Evolutionary conservation across 116 monocot species (phyloP).

Genomic region (Phalaenopsis hybrid): DNA sequence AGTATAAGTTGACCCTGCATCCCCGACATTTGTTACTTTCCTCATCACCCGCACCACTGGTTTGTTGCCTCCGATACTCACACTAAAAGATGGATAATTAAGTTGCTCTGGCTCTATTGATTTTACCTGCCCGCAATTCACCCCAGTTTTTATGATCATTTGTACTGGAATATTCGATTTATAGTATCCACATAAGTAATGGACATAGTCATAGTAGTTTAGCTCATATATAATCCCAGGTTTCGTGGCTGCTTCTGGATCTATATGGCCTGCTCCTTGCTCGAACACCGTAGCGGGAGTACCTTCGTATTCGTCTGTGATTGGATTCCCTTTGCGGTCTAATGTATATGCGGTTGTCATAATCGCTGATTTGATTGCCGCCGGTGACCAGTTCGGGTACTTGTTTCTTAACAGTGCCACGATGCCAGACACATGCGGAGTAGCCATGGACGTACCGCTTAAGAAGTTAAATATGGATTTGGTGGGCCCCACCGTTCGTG

Average conservation of each 20-base stretch:
- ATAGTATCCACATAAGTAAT: slow-evolving; percentile 21
- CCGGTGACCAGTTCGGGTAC: slow-evolving; percentile 24
- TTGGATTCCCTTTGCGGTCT: slow-evolving; percentile 10
- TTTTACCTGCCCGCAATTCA: slow-evolving; percentile 4
- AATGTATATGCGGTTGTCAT: slow-evolving; percentile 22
- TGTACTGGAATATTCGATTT: neutral
- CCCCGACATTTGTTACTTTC: slow-evolving; percentile 24
- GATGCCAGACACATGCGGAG: slow-evolving; percentile 24
- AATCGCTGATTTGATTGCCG: slow-evolving; percentile 26
- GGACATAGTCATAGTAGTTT: slow-evolving; percentile 7
- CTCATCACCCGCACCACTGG: neutral
- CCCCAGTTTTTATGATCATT: neutral
- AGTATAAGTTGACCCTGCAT: neutral
- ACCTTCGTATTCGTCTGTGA: slow-evolving; percentile 8
- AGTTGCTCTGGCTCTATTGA: slow-evolving; percentile 8
- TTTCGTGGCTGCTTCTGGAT: slow-evolving; percentile 14
- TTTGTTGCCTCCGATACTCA: neutral
- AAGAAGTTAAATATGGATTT: slow-evolving; percentile 7
- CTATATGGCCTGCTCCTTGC: slow-evolving; percentile 21
- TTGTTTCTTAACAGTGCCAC: slow-evolving; percentile 20
- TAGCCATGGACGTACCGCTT: slow-evolving; percentile 17
- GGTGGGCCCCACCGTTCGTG: neutral
- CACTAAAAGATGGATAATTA: slow-evolving; percentile 25
- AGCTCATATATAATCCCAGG: slow-evolving; percentile 29
- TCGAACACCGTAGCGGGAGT: slow-evolving; percentile 9